Base-by-base conservation (phyloP, 225 moss, liverwort and hornwort species). In the Sphagnum contortum region DNA sequence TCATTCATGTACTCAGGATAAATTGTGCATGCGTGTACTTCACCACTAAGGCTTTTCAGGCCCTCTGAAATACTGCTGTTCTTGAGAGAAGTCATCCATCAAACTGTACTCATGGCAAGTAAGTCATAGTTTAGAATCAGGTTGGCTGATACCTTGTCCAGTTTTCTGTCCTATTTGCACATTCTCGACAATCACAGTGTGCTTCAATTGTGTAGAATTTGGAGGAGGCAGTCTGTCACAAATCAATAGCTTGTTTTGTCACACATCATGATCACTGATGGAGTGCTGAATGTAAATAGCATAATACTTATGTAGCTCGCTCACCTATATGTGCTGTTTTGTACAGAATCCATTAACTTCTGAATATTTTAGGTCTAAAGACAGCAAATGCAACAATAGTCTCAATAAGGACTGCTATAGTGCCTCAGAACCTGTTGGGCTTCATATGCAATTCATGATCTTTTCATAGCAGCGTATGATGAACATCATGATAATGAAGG, bases 21-120 rank as follows among this genome's bases (percentile, higher is more conserved):
- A 46, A 10, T 59, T 55, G 52, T 57, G 44, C 68, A 68, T 68
- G 68, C 74, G 46, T 53, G 52, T 64, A 6, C 68, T 81, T 69
- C 57, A 13, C 60, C 60, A 68, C 52, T 13, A 59, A 53, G 66
- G 46, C 57, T 60, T 52, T 60, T 10, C 0, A 12, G 3, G 5
- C 50, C 44, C 53, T 48, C 6, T 12, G 64, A 64, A 63, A 9
- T 62, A 62, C 52, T 48, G 47, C 45, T 29, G 29, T 29, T 29
- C 29, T 29, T 29, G 29, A 29, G 29, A 68, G 52, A 68, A 63
- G 11, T 53, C 65, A 11, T 44, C 66, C 57, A 48, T 2, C 45
- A 57, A 55, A 64, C 56, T 66, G 65, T 51, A 48, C 7, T 62
- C 69, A 47, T 65, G 49, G 49, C 69, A 57, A 65, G 45, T 52